Base-by-base conservation (phyloP, 2,329 filamentous ascomycete species). In the Emmonsiellopsis sp. region DNA sequence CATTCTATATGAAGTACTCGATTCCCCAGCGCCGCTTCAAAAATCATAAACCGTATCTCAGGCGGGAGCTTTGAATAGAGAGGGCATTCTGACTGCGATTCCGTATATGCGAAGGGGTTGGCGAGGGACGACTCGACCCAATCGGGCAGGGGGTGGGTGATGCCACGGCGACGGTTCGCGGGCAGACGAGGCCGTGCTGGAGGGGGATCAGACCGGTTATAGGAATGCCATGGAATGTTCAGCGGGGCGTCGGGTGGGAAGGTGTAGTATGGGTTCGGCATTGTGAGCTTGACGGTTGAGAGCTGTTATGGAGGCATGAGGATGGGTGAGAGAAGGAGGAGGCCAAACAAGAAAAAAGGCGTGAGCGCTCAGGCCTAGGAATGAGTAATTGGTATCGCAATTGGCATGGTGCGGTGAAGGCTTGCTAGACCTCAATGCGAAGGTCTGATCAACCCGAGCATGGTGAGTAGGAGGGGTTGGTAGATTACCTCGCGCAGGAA, bases 211-310 rank as follows among this genome's bases (percentile, higher is more conserved):
- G 46, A 48, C 34, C 46, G 46, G 39, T 48, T 48, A 14, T 48
- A 21, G 34, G 10, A 39, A 34, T 48, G 33, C 10, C 3, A 3
- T 27, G n/a, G 8, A 32, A 3, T 11, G 33, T 48, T 39, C n/a
- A 37, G 32, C 2, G 46, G 46, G 31, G 46, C 46, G 17, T 39
- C 46, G 10, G 46, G 46, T 21, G 46, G 46, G 34, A 48, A 48
- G n/a, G 45, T 48, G 45, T 48, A 48, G 33, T 48, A 48, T 2
- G 45, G 45, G 10, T 48, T 48, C 33, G 45, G 32, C 45, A 48
- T 37, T 48, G 45, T 39, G 45, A 48, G 14, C n/a, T 36, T 39
- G 11, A 48, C 9, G 45, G 5, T 44, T 48, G 36, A 5, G 21
- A 27, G 21, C 21, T 27, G 21, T 27, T 27, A 27, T 27, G 21